Evolutionary conservation across 164 flowering plant species (phyloP), one percentile per base, ranked within the genome.

Genomic region (Nymphaea thermarum): DNA sequence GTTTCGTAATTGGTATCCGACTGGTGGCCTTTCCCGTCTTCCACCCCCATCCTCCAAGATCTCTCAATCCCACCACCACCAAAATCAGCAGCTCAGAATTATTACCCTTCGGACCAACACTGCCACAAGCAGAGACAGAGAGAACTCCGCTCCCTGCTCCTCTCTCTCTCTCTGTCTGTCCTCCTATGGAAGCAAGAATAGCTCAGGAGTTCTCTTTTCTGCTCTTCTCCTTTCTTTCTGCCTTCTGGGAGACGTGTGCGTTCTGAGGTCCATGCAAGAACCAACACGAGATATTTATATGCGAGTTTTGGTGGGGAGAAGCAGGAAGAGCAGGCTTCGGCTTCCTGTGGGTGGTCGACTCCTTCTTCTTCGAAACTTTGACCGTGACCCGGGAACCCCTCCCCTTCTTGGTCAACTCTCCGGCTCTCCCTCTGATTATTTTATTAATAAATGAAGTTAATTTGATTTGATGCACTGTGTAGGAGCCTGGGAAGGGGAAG

Each of bases 1-100:
- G 84, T 78, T 65, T 88, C 94, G 44, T 88, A 86, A 55, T 85
- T 68, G 43, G 71, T 67, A 44, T 79, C 80, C 2, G 75, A 43
- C 60, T 55, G 60, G 16, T 53, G 70, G 42, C 74, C 78, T 67
- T 63, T 70, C 4, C 75, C 79, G 43, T 77, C 73, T 36, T 72
- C 77, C 2, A 75, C 68, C 51, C 78, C 79, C 74, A 77, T 75
- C 47, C 70, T 71, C 62, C 68, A 51, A 70, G 65, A 72, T 63
- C 57, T 51, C 57, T 10, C 14, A 25, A 36, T n/a, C 12, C 44
- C n/a, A 14, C 57, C 57, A 51, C 57, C 57, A 8, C 8, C 14
- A 8, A 51, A 8, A 8, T 15, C 57, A 51, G 57, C 57, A 51
- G 5, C 57, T 51, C 57, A 51, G 14, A 8, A 8, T 51, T 51